Evolutionary conservation across 2,329 filamentous ascomycete species (phyloP), one percentile per base, ranked within the genome.

Genomic region (Tricladium varicosporioides): DNA sequence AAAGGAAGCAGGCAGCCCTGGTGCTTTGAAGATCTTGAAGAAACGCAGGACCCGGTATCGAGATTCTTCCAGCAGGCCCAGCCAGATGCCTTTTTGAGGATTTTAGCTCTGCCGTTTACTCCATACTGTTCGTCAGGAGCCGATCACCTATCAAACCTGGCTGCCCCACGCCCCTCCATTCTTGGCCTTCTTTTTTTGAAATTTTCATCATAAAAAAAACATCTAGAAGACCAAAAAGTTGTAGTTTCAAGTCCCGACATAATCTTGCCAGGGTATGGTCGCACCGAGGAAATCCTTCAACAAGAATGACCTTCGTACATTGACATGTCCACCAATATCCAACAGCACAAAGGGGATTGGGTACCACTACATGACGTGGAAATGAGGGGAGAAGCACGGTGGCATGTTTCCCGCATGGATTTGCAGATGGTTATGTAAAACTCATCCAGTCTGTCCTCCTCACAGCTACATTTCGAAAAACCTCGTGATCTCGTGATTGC

Each of bases 391-490:
- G 44, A 22, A 31, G 19, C 48, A 42, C 14, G 8, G 47, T 55
- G 48, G 49, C 47, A 51, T 51, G 47, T 52, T 49, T 40, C 36
- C 36, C 36, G 36, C 36, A 40, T 40, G 10, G 36, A 40, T 51
- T 27, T 51, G 51, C 51, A 22, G 33, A 32, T 44, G 14, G 58
- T 60, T 60, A 60, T 54, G 59, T 60, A 60, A 60, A 56, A 60
- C 42, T 19, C 46, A n/a, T 50, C 54, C 54, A 55, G 53, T 54
- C 19, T 55, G 5, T 31, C 40, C 31, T 48, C 42, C 16, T 19
- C 22, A 32, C 16, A 31, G 44, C 22, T 31, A 48, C 19, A n/a
- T 10, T 40, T 27, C 31, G 18, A 16, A 19, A 33, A 36, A 9
- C 49, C 33, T 40, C 33, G 16, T 32, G 32, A 54, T 54, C 56